A percentile compares a stretch with the other conserved stretches of the same genome.
These are phyloP conservation scores for Halocafeteria seosinensis DNA, from an alignment of 108 stramenopile species.

Conservation along the genomic window DNA sequence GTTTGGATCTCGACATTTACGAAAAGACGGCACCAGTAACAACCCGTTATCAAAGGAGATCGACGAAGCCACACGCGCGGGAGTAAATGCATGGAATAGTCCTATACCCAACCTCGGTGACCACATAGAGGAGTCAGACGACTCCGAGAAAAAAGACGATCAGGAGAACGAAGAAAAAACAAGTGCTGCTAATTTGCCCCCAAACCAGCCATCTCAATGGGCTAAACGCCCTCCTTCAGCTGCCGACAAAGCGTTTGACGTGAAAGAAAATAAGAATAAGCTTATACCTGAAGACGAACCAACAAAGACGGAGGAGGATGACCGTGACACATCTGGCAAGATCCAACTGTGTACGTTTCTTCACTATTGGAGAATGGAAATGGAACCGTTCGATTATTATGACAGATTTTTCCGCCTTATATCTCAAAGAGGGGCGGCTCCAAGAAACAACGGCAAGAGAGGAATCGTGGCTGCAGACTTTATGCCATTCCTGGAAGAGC, in stretches of 20 bases:
- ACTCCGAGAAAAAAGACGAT: too few species aligned
- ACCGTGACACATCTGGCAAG: neutral
- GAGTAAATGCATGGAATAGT: too few species aligned
- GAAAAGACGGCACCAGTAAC: neutral
- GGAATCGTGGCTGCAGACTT: conserved; percentile 34
- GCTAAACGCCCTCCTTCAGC: conserved; percentile 7
- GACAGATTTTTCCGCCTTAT: conserved; percentile 41
- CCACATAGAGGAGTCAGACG: too few species aligned
- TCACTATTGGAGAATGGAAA: conserved; percentile 30
- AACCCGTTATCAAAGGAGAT: too few species aligned
- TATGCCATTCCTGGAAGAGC: conserved; percentile 31
- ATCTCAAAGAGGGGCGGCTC: conserved; percentile 11
- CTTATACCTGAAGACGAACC: neutral
- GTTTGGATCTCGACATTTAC: neutral
- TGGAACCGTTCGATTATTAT: conserved; percentile 32
- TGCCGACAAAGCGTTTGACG: neutral
- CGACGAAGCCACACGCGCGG: neutral
- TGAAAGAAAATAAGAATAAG: neutral
- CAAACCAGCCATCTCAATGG: neutral
- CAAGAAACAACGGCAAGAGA: neutral
- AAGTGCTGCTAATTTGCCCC: neutral
- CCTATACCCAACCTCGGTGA: too few species aligned
- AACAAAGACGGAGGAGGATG: neutral
- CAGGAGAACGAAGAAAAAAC: neutral
- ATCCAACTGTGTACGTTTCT: conserved; percentile 16